Evolutionary conservation across 2,329 filamentous ascomycete genomes (phyloP), one percentile per base, ranked within the genome.

Genomic region (Zasmidium citrigriseum): DNA sequence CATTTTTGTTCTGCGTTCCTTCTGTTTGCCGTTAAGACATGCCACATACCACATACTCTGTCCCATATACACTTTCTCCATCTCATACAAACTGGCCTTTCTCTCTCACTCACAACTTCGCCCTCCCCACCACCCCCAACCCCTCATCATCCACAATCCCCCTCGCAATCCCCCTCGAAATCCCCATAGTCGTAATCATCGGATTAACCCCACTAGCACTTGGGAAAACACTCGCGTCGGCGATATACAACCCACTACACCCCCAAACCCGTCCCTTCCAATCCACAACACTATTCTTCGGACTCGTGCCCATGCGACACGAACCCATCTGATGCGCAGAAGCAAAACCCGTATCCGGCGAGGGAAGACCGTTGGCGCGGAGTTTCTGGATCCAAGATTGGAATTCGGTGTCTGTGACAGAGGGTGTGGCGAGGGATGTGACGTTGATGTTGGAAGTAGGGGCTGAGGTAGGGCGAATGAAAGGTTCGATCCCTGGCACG

Each of bases 271-370:
- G 61, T 0, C 79, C 79, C 18, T 69, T 60, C 0, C 72, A 67
- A 65, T 80, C 77, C 4, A 81, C 77, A 9, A 78, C 79, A 21
- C 77, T 75, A n/a, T 72, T 75, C 51, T 66, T 70, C 38, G 73
- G 67, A 23, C 54, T 67, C 1, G 78, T 77, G 59, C 85, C 85
- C 90, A 93, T 93, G 2, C 88, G 80, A 68, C 88, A 90, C 10
- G 85, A 85, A 21, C 89, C 88, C 89, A 93, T 93, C 77, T 93
- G 90, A 73, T 93, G 90, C 18, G 89, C 90, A n/a, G 86, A 89
- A 25, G 80, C 76, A 67, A 85, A 90, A n/a, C 77, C 71, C 21
- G 80, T 77, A 25, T 80, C 76, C 0, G 84, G 83, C 1, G 74
- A 69, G 0, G 80, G 73, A 11, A 84, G 76, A 1, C 78, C 80